Evolutionary conservation across 371 early-diverging fungal genomes (phyloP).

Genomic region (Rhizopus arrhizus): DNA sequence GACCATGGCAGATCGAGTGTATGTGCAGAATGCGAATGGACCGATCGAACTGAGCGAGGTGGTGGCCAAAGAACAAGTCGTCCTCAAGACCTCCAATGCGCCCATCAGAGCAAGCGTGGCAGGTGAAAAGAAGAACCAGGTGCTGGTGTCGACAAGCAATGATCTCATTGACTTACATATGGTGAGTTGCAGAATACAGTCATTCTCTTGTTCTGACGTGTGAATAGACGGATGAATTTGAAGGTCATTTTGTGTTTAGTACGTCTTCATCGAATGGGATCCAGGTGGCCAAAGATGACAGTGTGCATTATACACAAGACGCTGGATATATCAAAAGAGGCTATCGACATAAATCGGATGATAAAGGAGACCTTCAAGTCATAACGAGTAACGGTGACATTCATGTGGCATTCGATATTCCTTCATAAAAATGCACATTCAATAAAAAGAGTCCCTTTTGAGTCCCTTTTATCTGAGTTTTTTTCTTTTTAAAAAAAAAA

Average conservation of each 20-base stretch:
- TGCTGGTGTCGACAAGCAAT: conserved; percentile 4
- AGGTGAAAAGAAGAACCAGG: conserved; percentile 20
- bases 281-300: conserved; percentile 7
- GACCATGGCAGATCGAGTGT: conserved; percentile 10
- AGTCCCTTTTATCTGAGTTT: too few species aligned
- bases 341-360: conserved; percentile 9
- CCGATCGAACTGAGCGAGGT: not conserved
- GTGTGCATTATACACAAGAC: conserved; percentile 14
- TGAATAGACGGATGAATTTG: conserved; percentile 16
- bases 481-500: too few species aligned
- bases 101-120: conserved; percentile 8
- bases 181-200: conserved; percentile 9
- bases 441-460: too few species aligned
- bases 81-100: conserved; percentile 14
- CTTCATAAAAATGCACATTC: not conserved
- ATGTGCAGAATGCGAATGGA: conserved; percentile 10
- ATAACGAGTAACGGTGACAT: conserved; percentile 17
- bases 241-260: conserved; percentile 14
- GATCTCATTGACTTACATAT: conserved; percentile 14
- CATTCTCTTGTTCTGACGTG: not conserved
- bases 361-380: conserved; percentile 20
- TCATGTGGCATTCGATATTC: conserved; percentile 19
- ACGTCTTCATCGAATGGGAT: conserved; percentile 10
- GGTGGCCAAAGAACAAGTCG: conserved; percentile 11
- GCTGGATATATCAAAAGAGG: conserved; percentile 12